Evolutionary conservation across 306 rosid genomes (phyloP).

Genomic region (Astragalus membranaceus): DNA sequence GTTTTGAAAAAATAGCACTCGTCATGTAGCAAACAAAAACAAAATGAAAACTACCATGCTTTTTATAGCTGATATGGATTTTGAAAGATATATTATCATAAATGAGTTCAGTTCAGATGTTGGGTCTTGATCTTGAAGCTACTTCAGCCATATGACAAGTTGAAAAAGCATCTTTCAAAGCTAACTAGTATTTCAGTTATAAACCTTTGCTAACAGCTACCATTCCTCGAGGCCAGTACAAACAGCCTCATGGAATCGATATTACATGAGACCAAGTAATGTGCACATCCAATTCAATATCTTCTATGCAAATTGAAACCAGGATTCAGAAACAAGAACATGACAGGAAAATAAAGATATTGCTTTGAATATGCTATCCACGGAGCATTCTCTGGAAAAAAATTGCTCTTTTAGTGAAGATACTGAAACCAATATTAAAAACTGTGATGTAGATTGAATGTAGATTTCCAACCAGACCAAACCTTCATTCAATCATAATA

Average conservation of each 20-base stretch:
- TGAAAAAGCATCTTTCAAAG: background rate
- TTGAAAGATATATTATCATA: too few species aligned
- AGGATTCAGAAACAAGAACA: constrained; percentile 7
- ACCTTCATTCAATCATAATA: too few species aligned
- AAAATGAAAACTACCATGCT: too few species aligned
- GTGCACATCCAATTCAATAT: background rate
- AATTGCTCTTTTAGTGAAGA: too few species aligned
- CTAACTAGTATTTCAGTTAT: background rate
- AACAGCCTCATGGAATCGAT: too few species aligned
- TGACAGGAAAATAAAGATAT: background rate
- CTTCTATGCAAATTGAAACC: background rate
- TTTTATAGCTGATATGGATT: too few species aligned
- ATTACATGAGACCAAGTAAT: background rate
- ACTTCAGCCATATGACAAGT: background rate
- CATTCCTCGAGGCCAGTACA: background rate
- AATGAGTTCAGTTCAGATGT: background rate
- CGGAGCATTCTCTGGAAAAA: background rate
- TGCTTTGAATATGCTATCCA: background rate
- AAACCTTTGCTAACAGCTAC: constrained; percentile 1
- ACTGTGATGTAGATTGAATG: too few species aligned
- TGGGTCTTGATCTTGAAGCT: background rate
- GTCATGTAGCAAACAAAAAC: too few species aligned
- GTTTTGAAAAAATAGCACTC: too few species aligned
- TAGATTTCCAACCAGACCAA: too few species aligned
- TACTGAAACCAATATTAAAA: too few species aligned